Conservation (phyloP, 2,329 filamentous ascomycete genomes). For the Albophoma yamanashiensis region DNA sequence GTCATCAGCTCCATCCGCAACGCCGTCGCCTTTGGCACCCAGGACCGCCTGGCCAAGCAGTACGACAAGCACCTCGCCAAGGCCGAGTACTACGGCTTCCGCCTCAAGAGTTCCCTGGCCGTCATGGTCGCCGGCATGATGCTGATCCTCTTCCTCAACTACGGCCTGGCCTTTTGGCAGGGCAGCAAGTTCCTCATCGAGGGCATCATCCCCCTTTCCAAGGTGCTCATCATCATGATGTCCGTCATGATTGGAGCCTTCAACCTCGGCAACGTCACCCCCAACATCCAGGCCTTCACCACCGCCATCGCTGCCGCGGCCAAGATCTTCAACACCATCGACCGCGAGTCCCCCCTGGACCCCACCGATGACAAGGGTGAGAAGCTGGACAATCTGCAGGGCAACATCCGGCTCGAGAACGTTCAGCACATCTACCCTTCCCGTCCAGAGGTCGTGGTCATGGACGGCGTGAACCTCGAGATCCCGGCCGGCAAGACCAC, state of each 20-base stretch:
- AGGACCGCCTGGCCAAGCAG: conserved; percentile 78
- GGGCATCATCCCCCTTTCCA: conserved; percentile 53
- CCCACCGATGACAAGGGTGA: conserved; percentile 59
- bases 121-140: conserved; percentile 80
- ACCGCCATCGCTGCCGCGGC: conserved; percentile 72
- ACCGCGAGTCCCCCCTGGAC: conserved; percentile 76
- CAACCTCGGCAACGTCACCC: conserved; percentile 76
- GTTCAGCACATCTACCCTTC: conserved; percentile 94
- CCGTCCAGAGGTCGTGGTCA: conserved; percentile 78
- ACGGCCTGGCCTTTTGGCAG: conserved; percentile 82
- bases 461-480: conserved; percentile 68
- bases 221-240: conserved; percentile 78
- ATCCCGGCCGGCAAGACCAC: conserved; percentile 88
- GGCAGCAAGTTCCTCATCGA: conserved; percentile 64
- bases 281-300: conserved; percentile 78
- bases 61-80: conserved; percentile 67
- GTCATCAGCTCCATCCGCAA: conserved; percentile 91
- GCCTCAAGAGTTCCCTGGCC: conserved; percentile 60
- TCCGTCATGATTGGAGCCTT: conserved; percentile 90
- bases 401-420: conserved; percentile 68
- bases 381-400: conserved; percentile 61
- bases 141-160: conserved; percentile 74
- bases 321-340: conserved; percentile 93
- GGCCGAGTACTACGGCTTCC: conserved; percentile 68
- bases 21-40: conserved; percentile 84